Evolutionary conservation across 805 yeast species (phyloP), one percentile per base, ranked within the genome.

Genomic region (Saccharomycopsis sp.): DNA sequence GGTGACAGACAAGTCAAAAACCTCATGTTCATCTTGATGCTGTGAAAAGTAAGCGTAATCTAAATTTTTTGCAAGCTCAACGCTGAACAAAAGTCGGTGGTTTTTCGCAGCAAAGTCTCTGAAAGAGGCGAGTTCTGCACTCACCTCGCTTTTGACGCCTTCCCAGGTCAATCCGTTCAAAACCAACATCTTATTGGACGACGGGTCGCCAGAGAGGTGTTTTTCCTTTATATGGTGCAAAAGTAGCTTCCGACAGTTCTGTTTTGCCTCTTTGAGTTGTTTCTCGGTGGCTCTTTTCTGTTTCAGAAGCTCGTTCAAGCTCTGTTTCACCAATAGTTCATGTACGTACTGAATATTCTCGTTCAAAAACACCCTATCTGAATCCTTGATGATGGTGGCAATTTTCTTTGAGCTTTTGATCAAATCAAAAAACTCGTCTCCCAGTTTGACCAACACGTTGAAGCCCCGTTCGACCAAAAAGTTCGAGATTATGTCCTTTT

Each of bases 401-500:
- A 3, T 62, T 53, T 5, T 54, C 57, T n/a, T 44, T 37, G 29
- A 66, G 63, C 44, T 66, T 62, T 3, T 59, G 65, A 34, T 61
- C 62, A 48, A 23, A 14, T 50, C 57, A 20, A 59, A 52, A 34
- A 61, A 62, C 18, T 50, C 41, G 14, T 51, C 40, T 24, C 56
- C 47, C 2, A 56, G 34, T 5, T 50, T 15, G 12, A 37, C 53
- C 34, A 58, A 52, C 14, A 61, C 50, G 23, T 59, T 54, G 29
- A 61, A 52, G 12, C 53, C 34, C 15, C 52, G 52, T 34, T 75
- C 77, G 3, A 76, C 69, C 29, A 85, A 63, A 3, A 78, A 68
- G 61, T 79, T 83, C 54, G 79, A 79, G 1, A 83, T 79, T 48
- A 85, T 69, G 54, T 84, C 89, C 56, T 80, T 80, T 65, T 83